Conservation (phyloP, 169 alveolate genomes). For the Plasmodium malariae region DNA sequence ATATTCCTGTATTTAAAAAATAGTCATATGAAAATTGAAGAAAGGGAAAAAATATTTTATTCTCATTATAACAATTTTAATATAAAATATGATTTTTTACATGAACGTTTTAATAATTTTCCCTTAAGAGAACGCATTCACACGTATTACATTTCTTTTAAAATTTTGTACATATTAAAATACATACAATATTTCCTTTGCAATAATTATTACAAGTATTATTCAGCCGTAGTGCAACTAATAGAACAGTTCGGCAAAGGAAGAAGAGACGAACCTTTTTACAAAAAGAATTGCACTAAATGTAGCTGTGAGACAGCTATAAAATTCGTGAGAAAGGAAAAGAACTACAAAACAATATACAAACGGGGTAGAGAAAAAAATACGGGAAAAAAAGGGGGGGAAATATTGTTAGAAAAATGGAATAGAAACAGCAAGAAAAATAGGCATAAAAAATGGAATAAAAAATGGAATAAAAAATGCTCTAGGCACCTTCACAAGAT, state of each 20-base stretch:
- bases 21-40: neutral
- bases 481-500: neutral
- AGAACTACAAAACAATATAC: neutral
- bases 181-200: slow-evolving; percentile 13
- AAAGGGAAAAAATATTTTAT: slow-evolving; percentile 21
- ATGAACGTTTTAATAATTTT: neutral
- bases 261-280: neutral
- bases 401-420: no score
- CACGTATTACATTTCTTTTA: neutral
- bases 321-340: neutral
- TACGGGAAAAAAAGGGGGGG: no score
- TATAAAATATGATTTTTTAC: neutral
- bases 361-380: neutral
- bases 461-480: neutral
- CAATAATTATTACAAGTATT: neutral
- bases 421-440: slow-evolving; percentile 2
- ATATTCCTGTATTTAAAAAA: slow-evolving; percentile 8
- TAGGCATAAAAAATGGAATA: no score
- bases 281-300: no score
- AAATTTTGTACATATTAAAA: slow-evolving; percentile 5
- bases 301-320: neutral
- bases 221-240: neutral
- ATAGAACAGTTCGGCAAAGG: neutral
- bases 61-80: neutral
- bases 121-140: neutral